Conservation (phyloP, 768 basidiomycete species). For the Termitomyces sp. region DNA sequence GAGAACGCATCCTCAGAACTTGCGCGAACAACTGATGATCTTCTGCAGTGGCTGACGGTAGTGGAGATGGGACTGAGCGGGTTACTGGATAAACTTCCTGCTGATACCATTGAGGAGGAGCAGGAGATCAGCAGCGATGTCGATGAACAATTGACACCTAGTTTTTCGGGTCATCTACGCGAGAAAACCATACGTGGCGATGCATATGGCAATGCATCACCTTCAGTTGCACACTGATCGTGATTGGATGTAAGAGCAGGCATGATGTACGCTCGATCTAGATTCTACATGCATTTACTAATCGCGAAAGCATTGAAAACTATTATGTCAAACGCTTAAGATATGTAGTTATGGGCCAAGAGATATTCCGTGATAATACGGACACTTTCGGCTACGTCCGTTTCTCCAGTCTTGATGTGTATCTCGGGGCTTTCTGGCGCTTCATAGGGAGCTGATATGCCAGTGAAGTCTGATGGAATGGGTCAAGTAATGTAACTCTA, state of each 20-base stretch:
- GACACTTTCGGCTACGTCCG: slow-evolving; percentile 74
- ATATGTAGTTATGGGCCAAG: slow-evolving; percentile 53
- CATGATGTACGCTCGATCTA: slow-evolving; percentile 8
- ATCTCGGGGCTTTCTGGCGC: slow-evolving; percentile 81
- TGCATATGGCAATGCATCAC: background rate
- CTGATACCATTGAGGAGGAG: slow-evolving; percentile 61
- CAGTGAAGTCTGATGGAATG: slow-evolving; percentile 81
- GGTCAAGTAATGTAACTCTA: background rate
- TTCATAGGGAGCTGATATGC: slow-evolving; percentile 96
- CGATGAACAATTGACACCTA: slow-evolving; percentile 7
- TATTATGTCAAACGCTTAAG: background rate
- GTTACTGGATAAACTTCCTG: slow-evolving; percentile 50
- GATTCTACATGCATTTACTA: background rate
- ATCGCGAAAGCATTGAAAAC: background rate
- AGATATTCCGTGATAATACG: slow-evolving; percentile 79
- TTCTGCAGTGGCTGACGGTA: slow-evolving; percentile 69
- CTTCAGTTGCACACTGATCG: background rate
- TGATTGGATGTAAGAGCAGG: slow-evolving; percentile 7
- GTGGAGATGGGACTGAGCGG: slow-evolving; percentile 68
- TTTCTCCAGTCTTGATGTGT: slow-evolving; percentile 85
- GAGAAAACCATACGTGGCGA: background rate
- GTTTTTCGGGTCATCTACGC: background rate
- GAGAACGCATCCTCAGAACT: slow-evolving; percentile 67
- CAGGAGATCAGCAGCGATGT: slow-evolving; percentile 32
- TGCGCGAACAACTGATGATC: slow-evolving; percentile 65